These are phyloP conservation scores for Didymella pinodella DNA, from an alignment of 2,329 filamentous ascomycete species.

Conservation along the genomic window DNA sequence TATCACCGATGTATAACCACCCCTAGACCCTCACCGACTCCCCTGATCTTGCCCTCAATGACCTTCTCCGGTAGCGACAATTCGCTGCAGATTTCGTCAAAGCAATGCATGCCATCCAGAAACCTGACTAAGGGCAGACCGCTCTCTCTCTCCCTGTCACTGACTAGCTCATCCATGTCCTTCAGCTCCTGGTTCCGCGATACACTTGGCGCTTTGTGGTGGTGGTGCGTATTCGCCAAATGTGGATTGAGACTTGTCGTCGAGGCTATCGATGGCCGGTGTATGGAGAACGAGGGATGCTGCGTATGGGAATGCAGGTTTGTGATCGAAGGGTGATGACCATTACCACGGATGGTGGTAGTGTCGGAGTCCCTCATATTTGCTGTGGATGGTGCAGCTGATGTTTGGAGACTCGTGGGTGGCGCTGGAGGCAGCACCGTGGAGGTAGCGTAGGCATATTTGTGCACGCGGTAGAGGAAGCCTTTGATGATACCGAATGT, in stretches of 20 bases:
- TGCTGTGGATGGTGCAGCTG: slow-evolving; percentile 25
- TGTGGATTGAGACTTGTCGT: slow-evolving; percentile 22
- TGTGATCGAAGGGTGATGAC: slow-evolving; percentile 21
- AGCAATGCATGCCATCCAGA: slow-evolving; percentile 76
- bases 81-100: slow-evolving; percentile 85
- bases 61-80: slow-evolving; percentile 73
- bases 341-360: slow-evolving; percentile 27
- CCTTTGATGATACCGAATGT: slow-evolving; percentile 98
- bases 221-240: slow-evolving; percentile 10
- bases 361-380: slow-evolving; percentile 33
- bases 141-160: slow-evolving; percentile 27
- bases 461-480: slow-evolving; percentile 90
- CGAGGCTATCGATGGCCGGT: slow-evolving; percentile 31
- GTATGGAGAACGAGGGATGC: slow-evolving; percentile 29
- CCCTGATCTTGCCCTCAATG: slow-evolving; percentile 72
- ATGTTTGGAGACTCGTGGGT: slow-evolving; percentile 37
- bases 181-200: slow-evolving; percentile 21
- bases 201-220: slow-evolving; percentile 19
- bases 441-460: slow-evolving; percentile 73
- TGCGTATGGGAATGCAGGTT: slow-evolving; percentile 17
- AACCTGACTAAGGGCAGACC: slow-evolving; percentile 67
- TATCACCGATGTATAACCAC: slow-evolving; percentile 39
- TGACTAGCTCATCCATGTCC: slow-evolving; percentile 26
- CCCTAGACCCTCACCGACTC: slow-evolving; percentile 43
- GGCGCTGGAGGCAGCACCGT: slow-evolving; percentile 36